Base-by-base conservation (phyloP, 2,329 filamentous ascomycete species). In the Malbranchea cinnamomea region DNA sequence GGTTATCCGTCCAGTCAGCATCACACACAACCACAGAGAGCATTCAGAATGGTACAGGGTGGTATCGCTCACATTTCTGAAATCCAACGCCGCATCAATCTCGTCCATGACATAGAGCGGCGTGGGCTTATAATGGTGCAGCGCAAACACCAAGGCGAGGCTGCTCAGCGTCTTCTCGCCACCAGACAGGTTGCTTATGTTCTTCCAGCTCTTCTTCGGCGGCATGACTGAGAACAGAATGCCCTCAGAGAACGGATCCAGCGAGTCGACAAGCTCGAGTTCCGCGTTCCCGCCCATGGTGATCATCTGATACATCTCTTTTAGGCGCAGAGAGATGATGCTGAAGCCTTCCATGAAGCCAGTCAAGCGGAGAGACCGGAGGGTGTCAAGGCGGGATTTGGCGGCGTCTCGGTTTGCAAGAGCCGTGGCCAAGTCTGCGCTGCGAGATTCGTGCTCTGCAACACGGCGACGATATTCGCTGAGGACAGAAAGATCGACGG, bases 221-320 rank as follows among this genome's bases (percentile, higher is more conserved):
- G 89, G 91, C 89, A 98, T 98, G 41, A 98, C 91, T 33, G 78
- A 87, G 63, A 98, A 98, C 27, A 94, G 54, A 38, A 98, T 95
- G 15, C 89, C 89, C 56, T 98, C 89, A 5, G 80, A 84, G 63
- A 98, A 98, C 0, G 89, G 89, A 52, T 98, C 91, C 2, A 98
- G 64, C 11, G 78, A 87, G 60, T 98, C 89, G 23, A 98, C 89
- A 14, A 98, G 74, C 55, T 98, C 91, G 8, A 98, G 71, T 59
- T 98, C 89, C 0, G 89, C 89, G 46, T 98, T 98, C 33, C 89
- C 89, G 37, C 89, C 89, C 84, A 98, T 95, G 13, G 89, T 98
- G 53, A 98, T 98, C 85, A 98, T 94, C 53, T 98, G 89, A 60
- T 98, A 98, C 89, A 98, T 98, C 50, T 98, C 89, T 63, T 98